A percentile compares a stretch with the other conserved stretches of the same genome.
These are phyloP conservation scores for Hypseocharis bilobata DNA, from an alignment of 441 rosid genomes.

Conservation along the genomic window DNA sequence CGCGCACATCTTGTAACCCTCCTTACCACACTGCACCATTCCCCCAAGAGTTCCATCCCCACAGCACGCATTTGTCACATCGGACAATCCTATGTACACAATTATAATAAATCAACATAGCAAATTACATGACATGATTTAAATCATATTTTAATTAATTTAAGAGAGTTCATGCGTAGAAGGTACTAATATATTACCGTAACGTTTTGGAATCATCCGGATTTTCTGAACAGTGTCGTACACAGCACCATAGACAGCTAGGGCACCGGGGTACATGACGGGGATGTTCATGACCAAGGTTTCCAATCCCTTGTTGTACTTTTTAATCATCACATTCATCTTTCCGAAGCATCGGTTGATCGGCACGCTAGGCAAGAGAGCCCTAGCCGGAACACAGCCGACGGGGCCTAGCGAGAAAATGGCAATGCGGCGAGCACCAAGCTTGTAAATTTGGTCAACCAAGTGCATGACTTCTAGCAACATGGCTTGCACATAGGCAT, in stretches of 20 bases:
- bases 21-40: slow-evolving; percentile 41
- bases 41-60: slow-evolving; percentile 44
- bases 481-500: slow-evolving; percentile 40
- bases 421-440: slow-evolving; percentile 39
- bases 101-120: no score
- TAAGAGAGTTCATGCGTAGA: no score
- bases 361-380: slow-evolving; percentile 35
- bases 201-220: slow-evolving; percentile 37
- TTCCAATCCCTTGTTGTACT: slow-evolving; percentile 39
- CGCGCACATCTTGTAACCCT: slow-evolving; percentile 44
- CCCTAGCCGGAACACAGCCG: slow-evolving; percentile 51
- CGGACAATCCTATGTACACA: slow-evolving; percentile 41
- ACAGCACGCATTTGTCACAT: slow-evolving; percentile 45
- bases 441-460: slow-evolving; percentile 27
- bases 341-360: slow-evolving; percentile 33
- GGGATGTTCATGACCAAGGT: slow-evolving; percentile 31
- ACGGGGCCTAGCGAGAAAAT: slow-evolving; percentile 43
- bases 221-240: slow-evolving; percentile 39
- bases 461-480: slow-evolving; percentile 24
- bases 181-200: no score
- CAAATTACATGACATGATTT: not conserved
- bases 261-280: slow-evolving; percentile 31
- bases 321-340: slow-evolving; percentile 50
- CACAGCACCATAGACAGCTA: slow-evolving; percentile 41
- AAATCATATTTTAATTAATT: not conserved